These are phyloP conservation scores for Goffeauzyma gilvescens DNA, from an alignment of 768 basidiomycete species.

Conservation along the genomic window DNA sequence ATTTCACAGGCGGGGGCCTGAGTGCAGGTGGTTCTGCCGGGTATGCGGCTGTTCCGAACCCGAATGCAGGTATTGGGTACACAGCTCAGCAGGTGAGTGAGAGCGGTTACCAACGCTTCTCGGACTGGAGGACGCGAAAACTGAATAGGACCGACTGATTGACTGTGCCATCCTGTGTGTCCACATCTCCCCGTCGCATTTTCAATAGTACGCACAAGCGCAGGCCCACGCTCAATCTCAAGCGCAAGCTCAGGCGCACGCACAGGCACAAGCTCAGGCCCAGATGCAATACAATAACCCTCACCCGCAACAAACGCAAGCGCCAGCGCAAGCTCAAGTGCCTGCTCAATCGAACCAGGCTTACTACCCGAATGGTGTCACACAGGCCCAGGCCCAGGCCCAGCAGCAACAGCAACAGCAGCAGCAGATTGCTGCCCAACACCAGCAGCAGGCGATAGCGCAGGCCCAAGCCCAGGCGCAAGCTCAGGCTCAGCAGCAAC, in stretches of 20 bases:
- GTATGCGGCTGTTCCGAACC: conserved; percentile 15
- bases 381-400: neutral
- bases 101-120: too few relatives aligned
- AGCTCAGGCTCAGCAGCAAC: conserved; percentile 19
- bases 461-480: conserved; percentile 22
- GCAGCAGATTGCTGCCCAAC: conserved; percentile 18
- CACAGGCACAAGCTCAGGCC: conserved; percentile 11
- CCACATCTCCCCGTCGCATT: too few relatives aligned
- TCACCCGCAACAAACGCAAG: conserved; percentile 3
- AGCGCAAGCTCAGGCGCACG: conserved; percentile 6
- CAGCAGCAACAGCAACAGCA: conserved; percentile 16
- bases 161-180: too few relatives aligned
- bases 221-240: conserved; percentile 10
- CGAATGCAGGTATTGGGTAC: too few relatives aligned
- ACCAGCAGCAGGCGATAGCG: conserved; percentile 6
- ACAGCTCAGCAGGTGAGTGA: too few relatives aligned
- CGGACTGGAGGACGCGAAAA: too few relatives aligned
- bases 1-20: conserved; percentile 54
- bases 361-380: too few relatives aligned
- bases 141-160: too few relatives aligned
- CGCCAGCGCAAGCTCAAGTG: neutral
- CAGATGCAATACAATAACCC: conserved; percentile 12
- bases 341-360: too few relatives aligned
- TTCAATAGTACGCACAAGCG: too few relatives aligned
- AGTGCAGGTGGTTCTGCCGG: conserved; percentile 23